A percentile compares a stretch with the other conserved stretches of the same genome.
phyloP scores from a whole-genome alignment of 441 rosid genomes.

The Mallotus japonicus region DNA sequence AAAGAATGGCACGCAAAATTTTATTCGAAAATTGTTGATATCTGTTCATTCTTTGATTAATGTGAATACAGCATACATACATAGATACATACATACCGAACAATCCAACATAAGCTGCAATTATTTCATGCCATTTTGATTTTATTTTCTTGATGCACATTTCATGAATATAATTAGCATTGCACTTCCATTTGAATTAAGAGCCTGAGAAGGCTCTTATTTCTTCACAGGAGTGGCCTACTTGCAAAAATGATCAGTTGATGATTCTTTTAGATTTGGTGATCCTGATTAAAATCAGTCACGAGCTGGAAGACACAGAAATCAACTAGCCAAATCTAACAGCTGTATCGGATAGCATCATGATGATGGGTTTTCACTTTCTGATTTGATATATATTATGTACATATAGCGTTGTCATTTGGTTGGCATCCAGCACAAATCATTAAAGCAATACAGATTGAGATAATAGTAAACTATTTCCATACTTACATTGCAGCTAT shows the following conservation, averaged over 20 bases:
- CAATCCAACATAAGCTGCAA: constrained; percentile 22
- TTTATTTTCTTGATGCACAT: not conserved
- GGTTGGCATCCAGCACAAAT: not conserved
- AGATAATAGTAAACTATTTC: not conserved
- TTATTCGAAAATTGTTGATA: constrained; percentile 27
- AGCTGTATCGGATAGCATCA: not conserved
- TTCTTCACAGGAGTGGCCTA: not conserved
- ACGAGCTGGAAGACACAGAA: not conserved
- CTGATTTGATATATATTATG: not conserved
- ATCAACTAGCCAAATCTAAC: not conserved
- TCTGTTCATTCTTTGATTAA: constrained; percentile 31
- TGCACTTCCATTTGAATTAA: no score
- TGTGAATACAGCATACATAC: constrained; percentile 32
- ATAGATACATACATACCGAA: not conserved
- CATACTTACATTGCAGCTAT: no score
- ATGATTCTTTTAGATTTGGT: no score
- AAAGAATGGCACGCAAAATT: not conserved
- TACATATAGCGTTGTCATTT: not conserved
- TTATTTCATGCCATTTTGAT: not conserved
- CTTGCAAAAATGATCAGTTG: no score
- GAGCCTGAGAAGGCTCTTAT: no score
- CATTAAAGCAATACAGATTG: constrained; percentile 6
- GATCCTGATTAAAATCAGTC: not conserved
- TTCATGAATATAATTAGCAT: no score
- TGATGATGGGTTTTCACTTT: not conserved